Evolutionary conservation across 176 grass and related monocot genomes (phyloP).

Genomic region (Oropetium thomaeum): DNA sequence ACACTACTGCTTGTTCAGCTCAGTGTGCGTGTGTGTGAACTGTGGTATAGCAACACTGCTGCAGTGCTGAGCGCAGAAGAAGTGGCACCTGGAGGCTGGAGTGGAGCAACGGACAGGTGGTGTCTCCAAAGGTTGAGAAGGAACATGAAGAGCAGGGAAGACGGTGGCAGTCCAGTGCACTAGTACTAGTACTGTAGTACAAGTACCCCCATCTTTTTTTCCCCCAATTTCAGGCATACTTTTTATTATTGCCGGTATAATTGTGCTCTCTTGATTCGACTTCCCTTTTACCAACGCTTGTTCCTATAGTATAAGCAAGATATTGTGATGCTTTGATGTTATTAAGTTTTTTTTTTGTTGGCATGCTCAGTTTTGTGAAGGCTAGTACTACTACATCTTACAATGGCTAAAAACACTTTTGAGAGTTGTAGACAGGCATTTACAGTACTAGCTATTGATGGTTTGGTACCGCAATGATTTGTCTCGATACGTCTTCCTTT

Average conservation of each 20-base stretch:
- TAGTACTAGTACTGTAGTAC: too few species aligned
- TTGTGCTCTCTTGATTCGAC: slow-evolving; percentile 27
- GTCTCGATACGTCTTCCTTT: background rate
- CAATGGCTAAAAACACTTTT: background rate
- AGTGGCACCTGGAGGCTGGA: background rate
- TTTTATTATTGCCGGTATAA: too few species aligned
- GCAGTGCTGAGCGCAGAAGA: slow-evolving; percentile 1
- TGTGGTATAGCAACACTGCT: background rate
- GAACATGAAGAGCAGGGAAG: slow-evolving; percentile 34
- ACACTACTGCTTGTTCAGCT: background rate
- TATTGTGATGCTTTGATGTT: slow-evolving; percentile 8
- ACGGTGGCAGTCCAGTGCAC: background rate
- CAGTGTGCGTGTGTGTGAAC: slow-evolving; percentile 6
- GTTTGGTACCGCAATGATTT: background rate
- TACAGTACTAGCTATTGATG: background rate
- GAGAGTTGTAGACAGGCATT: background rate
- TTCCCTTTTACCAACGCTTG: background rate
- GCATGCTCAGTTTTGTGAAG: background rate
- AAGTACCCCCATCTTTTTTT: too few species aligned
- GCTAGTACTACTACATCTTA: background rate
- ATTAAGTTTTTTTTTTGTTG: background rate
- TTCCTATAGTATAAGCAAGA: background rate
- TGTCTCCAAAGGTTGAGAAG: slow-evolving; percentile 35
- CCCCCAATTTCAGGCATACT: background rate
- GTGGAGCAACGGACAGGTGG: slow-evolving; percentile 42